These are phyloP conservation scores for Phytomonas sp. DNA, from an alignment of 208 protist genomes.

Conservation along the genomic window DNA sequence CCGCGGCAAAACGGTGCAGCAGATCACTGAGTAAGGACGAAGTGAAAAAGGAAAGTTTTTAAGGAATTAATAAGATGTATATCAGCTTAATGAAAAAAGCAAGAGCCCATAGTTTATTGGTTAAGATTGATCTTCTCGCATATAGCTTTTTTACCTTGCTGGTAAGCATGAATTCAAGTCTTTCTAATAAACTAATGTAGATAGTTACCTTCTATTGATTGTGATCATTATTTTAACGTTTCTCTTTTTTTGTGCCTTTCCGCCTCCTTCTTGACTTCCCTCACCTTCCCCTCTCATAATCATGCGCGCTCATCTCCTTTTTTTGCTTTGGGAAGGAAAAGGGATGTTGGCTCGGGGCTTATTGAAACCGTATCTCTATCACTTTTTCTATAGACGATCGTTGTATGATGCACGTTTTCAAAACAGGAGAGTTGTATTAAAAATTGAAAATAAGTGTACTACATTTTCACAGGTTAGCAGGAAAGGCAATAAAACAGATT, in stretches of 20 bases:
- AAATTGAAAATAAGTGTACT: too few relatives aligned
- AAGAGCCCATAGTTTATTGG: not conserved
- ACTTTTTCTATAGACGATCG: too few relatives aligned
- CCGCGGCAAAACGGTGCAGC: slow-evolving; percentile 63
- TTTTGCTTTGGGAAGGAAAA: too few relatives aligned
- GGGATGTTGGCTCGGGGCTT: too few relatives aligned
- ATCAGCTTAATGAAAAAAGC: not conserved
- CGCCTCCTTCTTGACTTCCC: slow-evolving; percentile 9
- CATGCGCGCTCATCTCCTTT: too few relatives aligned
- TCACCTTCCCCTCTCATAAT: not conserved
- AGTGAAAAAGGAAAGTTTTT: too few relatives aligned
- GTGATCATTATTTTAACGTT: slow-evolving; percentile 8
- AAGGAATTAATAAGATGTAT: not conserved
- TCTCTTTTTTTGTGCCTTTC: slow-evolving; percentile 14
- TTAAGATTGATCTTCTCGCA: not conserved
- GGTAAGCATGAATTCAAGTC: not conserved
- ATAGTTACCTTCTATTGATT: slow-evolving; percentile 2
- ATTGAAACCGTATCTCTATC: too few relatives aligned
- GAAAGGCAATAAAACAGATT: too few relatives aligned
- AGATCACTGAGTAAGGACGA: slow-evolving; percentile 49
- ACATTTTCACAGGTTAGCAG: too few relatives aligned
- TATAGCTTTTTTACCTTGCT: not conserved
- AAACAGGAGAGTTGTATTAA: too few relatives aligned
- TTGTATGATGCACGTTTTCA: too few relatives aligned
- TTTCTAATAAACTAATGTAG: not conserved